Percentiles rank a stretch among this genome's conserved stretches.
Evolutionary conservation across 371 early-diverging fungal species (phyloP).

Genomic region (Capillidium rhysosporum): DNA sequence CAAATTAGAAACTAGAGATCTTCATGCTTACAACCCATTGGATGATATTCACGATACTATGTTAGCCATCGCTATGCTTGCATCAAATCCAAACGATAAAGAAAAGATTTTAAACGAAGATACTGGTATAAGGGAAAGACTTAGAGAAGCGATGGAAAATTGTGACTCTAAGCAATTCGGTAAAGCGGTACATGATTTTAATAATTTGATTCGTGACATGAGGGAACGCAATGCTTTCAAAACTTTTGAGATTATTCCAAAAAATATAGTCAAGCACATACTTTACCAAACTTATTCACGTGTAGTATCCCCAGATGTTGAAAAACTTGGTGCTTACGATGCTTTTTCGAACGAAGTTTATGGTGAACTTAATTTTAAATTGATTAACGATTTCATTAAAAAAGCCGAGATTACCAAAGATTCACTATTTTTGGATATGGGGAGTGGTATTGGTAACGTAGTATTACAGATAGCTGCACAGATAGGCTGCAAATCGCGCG

Average conservation of each 20-base stretch:
- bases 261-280: conserved; percentile 59
- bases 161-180: conserved; percentile 20
- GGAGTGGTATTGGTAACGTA: conserved; percentile 90
- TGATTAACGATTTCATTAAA: conserved; percentile 66
- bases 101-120: too few species aligned
- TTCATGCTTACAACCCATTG: too few species aligned
- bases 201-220: conserved; percentile 28
- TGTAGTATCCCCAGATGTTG: conserved; percentile 67
- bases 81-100: too few species aligned
- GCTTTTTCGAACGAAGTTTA: conserved; percentile 90
- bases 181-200: conserved; percentile 48
- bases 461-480: conserved; percentile 86
- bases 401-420: conserved; percentile 36
- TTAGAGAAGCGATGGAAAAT: too few species aligned
- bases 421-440: conserved; percentile 78
- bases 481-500: conserved; percentile 60
- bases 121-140: too few species aligned
- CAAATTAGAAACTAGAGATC: too few species aligned
- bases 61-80: too few species aligned
- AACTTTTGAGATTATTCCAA: conserved; percentile 24
- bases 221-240: conserved; percentile 13
- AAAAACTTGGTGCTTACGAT: conserved; percentile 58
- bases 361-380: conserved; percentile 75
- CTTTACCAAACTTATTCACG: conserved; percentile 76
- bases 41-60: too few species aligned